phyloP scores from a whole-genome alignment of 2,329 filamentous ascomycete species.

The Colletotrichum sojae region DNA sequence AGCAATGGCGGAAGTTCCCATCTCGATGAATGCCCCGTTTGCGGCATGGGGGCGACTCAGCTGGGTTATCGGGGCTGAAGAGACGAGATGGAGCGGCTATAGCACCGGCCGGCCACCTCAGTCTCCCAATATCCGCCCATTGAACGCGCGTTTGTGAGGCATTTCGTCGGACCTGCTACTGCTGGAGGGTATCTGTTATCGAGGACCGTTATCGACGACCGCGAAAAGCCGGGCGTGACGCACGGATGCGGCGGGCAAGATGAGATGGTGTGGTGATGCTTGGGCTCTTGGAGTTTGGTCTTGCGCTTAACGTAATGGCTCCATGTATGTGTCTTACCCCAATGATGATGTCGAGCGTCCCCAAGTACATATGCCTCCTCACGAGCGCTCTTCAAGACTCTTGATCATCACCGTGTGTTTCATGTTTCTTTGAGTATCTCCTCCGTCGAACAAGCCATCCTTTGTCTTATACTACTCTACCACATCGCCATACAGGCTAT shows the following conservation, averaged over 20 bases:
- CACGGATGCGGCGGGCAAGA: slow-evolving; percentile 20
- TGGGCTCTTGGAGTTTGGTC: neutral
- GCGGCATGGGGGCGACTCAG: neutral
- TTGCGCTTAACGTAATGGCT: no score
- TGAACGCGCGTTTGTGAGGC: neutral
- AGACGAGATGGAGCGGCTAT: slow-evolving; percentile 7
- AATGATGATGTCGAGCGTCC: neutral
- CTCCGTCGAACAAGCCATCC: neutral
- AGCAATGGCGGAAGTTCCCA: neutral
- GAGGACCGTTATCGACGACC: slow-evolving; percentile 10
- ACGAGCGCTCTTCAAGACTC: neutral
- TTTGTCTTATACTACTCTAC: neutral
- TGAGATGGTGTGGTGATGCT: slow-evolving; percentile 26
- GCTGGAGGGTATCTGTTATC: slow-evolving; percentile 10
- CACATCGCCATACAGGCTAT: neutral
- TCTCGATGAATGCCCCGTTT: neutral
- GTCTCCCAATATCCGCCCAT: neutral
- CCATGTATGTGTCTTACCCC: neutral
- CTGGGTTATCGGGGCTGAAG: slow-evolving; percentile 9
- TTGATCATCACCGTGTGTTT: neutral
- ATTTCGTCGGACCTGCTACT: neutral
- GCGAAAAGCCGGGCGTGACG: slow-evolving; percentile 26
- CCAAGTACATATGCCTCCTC: slow-evolving; percentile 28
- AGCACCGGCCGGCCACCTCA: slow-evolving; percentile 2
- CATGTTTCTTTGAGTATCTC: neutral